Evolutionary conservation across 768 basidiomycete genomes (phyloP).

Genomic region (Lenzites betulinus): DNA sequence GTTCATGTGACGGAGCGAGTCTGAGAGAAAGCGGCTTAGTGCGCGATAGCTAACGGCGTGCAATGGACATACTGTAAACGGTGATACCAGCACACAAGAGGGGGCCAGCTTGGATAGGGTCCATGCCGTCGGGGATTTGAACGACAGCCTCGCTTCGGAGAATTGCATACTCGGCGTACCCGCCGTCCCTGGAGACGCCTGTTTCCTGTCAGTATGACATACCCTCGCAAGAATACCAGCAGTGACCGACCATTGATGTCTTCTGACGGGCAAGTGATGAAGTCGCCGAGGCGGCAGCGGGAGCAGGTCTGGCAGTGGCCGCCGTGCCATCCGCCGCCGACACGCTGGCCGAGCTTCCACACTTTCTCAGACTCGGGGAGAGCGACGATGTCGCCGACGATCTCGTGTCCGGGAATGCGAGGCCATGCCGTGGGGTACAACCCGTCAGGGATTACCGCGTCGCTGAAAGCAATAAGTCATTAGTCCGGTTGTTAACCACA

Average conservation of each 20-base stretch:
- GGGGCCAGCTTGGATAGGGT: conserved; percentile 31
- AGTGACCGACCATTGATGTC: conserved; percentile 21
- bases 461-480: neutral
- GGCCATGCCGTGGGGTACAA: conserved; percentile 9
- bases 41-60: neutral
- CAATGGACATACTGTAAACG: conserved; percentile 31
- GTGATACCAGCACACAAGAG: conserved; percentile 43
- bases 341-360: conserved; percentile 34
- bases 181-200: conserved; percentile 32
- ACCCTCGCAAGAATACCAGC: too few relatives aligned
- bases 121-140: conserved; percentile 26
- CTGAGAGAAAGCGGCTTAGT: neutral
- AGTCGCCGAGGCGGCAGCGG: conserved; percentile 29
- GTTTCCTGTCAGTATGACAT: neutral
- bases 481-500: neutral
- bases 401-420: conserved; percentile 32
- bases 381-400: conserved; percentile 30
- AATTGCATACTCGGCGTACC: conserved; percentile 32
- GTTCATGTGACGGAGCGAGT: conserved; percentile 33
- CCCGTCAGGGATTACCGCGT: conserved; percentile 1
- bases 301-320: conserved; percentile 29
- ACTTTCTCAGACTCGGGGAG: conserved; percentile 21
- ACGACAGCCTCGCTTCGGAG: conserved; percentile 29
- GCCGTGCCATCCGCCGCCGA: conserved; percentile 35
- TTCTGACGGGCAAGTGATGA: conserved; percentile 28